These are phyloP conservation scores for Salvia rosmarinus DNA, from an alignment of 257 asterid species.

Conservation along the genomic window DNA sequence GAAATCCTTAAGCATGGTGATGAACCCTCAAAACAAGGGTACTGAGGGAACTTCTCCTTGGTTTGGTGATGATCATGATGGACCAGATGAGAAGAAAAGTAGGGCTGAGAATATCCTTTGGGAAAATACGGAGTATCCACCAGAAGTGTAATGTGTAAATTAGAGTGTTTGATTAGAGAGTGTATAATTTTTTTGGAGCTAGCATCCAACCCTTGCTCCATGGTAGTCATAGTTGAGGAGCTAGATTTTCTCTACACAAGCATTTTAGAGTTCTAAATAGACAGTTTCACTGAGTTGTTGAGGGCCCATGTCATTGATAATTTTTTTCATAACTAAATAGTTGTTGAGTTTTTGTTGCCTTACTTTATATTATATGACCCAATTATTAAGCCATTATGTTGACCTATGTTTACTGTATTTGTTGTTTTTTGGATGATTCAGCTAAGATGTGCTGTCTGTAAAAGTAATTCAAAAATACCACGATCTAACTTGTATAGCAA, in stretches of 20 bases:
- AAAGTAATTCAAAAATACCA: neutral
- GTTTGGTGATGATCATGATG: slow-evolving; percentile 49
- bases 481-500: neutral
- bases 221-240: slow-evolving; percentile 44
- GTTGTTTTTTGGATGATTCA: slow-evolving; percentile 14
- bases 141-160: slow-evolving; percentile 57
- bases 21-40: slow-evolving; percentile 42
- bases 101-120: slow-evolving; percentile 45
- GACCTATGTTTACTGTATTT: neutral
- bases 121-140: slow-evolving; percentile 42
- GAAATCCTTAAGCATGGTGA: slow-evolving; percentile 42
- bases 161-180: slow-evolving; percentile 47
- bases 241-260: slow-evolving; percentile 50
- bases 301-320: slow-evolving; percentile 51
- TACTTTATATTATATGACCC: slow-evolving; percentile 1
- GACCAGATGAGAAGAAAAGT: slow-evolving; percentile 45
- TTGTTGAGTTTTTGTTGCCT: slow-evolving; percentile 18
- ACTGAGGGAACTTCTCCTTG: slow-evolving; percentile 39
- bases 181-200: slow-evolving; percentile 57
- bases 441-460: neutral
- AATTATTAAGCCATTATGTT: neutral
- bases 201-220: slow-evolving; percentile 47
- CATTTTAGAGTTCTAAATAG: slow-evolving; percentile 42
- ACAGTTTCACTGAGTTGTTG: slow-evolving; percentile 36
- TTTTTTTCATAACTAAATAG: slow-evolving; percentile 36